phyloP scores from a whole-genome alignment of 1,139 yeast species.

The Blastobotrys apis region DNA sequence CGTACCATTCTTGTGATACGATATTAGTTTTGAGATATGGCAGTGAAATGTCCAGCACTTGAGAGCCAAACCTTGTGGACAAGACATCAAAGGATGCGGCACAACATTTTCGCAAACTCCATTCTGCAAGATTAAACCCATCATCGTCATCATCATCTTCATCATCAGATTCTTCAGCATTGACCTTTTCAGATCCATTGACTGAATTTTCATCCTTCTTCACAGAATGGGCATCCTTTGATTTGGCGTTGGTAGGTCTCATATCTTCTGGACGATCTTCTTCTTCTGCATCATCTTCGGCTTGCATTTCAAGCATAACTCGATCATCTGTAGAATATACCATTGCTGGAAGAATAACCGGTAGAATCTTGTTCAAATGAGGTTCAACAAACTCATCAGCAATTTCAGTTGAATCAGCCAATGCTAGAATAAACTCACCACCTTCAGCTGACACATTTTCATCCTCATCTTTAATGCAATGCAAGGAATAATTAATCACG shows the following conservation, averaged over 20 bases:
- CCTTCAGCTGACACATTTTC: constrained; percentile 86
- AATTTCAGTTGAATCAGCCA: constrained; percentile 57
- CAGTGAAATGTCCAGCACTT: constrained; percentile 61
- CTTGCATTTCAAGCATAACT: constrained; percentile 52
- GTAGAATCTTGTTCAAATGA: constrained; percentile 59
- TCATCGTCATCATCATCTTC: constrained; percentile 63
- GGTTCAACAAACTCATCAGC: constrained; percentile 37
- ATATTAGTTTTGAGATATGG: constrained; percentile 75
- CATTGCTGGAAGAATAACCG: constrained; percentile 76
- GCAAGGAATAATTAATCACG: constrained; percentile 76
- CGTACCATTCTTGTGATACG: constrained; percentile 72
- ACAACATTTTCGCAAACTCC: constrained; percentile 91
- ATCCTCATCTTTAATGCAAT: constrained; percentile 63
- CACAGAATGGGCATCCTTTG: constrained; percentile 57
- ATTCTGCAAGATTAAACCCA: constrained; percentile 60
- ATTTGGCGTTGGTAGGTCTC: constrained; percentile 67
- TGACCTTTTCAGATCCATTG: constrained; percentile 18
- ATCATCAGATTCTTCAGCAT: constrained; percentile 41
- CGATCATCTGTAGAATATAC: constrained; percentile 83
- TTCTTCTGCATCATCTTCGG: constrained; percentile 67
- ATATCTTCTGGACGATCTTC: constrained; percentile 88
- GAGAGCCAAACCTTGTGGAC: constrained; percentile 63
- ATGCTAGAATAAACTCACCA: constrained; percentile 79
- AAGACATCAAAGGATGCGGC: constrained; percentile 88
- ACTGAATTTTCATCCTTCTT: constrained; percentile 26